These are phyloP conservation scores for Paratinospora sagittata DNA, from an alignment of 164 flowering plant genomes.

Conservation along the genomic window DNA sequence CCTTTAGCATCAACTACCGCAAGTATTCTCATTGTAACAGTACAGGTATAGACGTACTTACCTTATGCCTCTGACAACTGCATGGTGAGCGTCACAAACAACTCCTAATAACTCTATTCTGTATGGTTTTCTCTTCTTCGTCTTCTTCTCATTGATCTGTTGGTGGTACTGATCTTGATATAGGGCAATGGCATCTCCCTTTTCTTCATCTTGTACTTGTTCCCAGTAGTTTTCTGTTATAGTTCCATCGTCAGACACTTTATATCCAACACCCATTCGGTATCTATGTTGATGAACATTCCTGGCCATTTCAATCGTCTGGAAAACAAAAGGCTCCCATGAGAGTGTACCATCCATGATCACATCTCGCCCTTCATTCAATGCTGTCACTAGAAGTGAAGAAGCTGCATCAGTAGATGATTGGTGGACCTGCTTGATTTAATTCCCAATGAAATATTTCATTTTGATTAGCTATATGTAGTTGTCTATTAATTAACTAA, in stretches of 20 bases:
- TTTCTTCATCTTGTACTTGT: constrained; percentile 37
- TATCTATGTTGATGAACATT: constrained; percentile 65
- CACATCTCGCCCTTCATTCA: constrained; percentile 92
- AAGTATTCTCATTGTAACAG: no score
- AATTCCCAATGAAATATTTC: not conserved
- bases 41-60: constrained; percentile 9
- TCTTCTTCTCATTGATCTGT: not conserved
- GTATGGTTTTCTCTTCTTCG: constrained; percentile 49
- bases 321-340: constrained; percentile 85
- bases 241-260: constrained; percentile 59
- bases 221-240: constrained; percentile 83
- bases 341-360: constrained; percentile 92
- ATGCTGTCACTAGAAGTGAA: constrained; percentile 81
- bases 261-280: constrained; percentile 88
- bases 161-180: not conserved
- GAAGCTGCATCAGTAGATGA: constrained; percentile 93
- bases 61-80: constrained; percentile 94
- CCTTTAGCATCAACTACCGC: no score
- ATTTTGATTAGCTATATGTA: no score
- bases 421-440: constrained; percentile 66
- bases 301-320: constrained; percentile 82
- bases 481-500: no score
- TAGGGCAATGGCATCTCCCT: constrained; percentile 3
- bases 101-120: constrained; percentile 93
- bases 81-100: constrained; percentile 80